Base-by-base conservation (phyloP, 345 rosid species). In the Psidium friedrichsthalianum region DNA sequence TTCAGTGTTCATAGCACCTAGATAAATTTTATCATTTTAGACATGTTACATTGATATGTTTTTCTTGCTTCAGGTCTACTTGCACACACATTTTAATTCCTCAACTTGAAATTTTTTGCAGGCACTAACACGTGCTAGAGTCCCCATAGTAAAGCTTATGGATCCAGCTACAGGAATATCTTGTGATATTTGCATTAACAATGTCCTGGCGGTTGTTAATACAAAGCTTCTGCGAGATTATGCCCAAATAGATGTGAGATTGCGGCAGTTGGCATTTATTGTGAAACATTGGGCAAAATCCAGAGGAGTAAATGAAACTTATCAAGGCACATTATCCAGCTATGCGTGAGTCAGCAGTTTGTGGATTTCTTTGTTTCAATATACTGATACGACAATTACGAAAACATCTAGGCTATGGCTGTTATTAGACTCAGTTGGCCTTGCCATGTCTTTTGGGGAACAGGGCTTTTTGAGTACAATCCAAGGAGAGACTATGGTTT, bases 251-350 rank as follows among this genome's bases (percentile, higher is more conserved):
- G 99, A 97, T 95, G 93, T 52, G 74, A 94, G 99, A 83, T 87
- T 96, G 87, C 90, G 91, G 87, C 99, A 97, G 89, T 87, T 97
- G 88, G 98, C 96, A 86, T 96, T 92, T 88, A 92, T 96, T 86
- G 96, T 97, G 83, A 97, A 97, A 89, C 99, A 97, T 83, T 97
- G 99, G 99, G 99, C 99, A 76, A 97, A 96, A 87, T 94, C 98
- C 7, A 94, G 99, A 91, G 95, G 91, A 82, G 99, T 97, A 25
- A 97, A 96, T 89, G 96, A 91, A 91, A 96, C 98, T 86, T 96
- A 97, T 88, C 98, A 94, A 82, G 99, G 99, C 92, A 97, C 99
- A 52, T 90, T 97, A 42, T 97, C 99, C 83, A 97, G 99, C 93
- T 97, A 97, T 82, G 99, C 99, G 98, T 97, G 88, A 95, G 99